Base-by-base conservation (phyloP, 2,329 filamentous ascomycete species). In the Xylariaceae sp. region DNA sequence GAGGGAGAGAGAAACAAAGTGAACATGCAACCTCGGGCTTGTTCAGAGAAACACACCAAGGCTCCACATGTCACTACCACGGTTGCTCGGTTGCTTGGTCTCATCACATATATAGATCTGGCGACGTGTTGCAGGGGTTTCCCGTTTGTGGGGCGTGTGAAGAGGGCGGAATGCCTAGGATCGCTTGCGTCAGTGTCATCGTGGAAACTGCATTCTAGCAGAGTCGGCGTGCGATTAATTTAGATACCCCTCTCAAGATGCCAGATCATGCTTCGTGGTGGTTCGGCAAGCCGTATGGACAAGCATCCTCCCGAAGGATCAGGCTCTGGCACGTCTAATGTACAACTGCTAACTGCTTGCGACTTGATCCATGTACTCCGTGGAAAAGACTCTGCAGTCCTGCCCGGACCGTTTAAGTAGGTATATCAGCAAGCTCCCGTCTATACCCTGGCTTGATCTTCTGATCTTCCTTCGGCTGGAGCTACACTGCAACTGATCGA, bases 391-490 rank as follows among this genome's bases (percentile, higher is more conserved):
- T 59, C 49, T 34, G 56, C 60, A 53, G 50, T 55, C 65, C 55
- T 56, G 49, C 23, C 23, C 23, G 56, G 49, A 49, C 62, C 53
- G 63, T 67, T 62, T 62, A 55, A 51, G 55, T 59, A 62, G 23
- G 23, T 30, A 30, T 64, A 69, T 67, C 64, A 65, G 60, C 59
- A 60, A 64, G 62, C 56, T 66, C 59, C 63, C 64, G 59, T 65
- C 62, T 63, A 58, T 59, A 44, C 57, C 62, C 58, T 60, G 64
- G 39, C 63, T 56, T 57, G 62, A 67, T 64, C 62, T 44, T 51
- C 58, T 55, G 62, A 52, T 53, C 60, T 62, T 62, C 60, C 62
- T 57, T 62, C 66, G 60, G 62, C 55, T 57, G 62, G 52, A 39
- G 54, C 50, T 55, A 53, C 17, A 53, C 58, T 51, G 50, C 58